These are phyloP conservation scores for Groenewaldozyma auringiensis DNA, from an alignment of 1,139 yeast genomes.

Conservation along the genomic window DNA sequence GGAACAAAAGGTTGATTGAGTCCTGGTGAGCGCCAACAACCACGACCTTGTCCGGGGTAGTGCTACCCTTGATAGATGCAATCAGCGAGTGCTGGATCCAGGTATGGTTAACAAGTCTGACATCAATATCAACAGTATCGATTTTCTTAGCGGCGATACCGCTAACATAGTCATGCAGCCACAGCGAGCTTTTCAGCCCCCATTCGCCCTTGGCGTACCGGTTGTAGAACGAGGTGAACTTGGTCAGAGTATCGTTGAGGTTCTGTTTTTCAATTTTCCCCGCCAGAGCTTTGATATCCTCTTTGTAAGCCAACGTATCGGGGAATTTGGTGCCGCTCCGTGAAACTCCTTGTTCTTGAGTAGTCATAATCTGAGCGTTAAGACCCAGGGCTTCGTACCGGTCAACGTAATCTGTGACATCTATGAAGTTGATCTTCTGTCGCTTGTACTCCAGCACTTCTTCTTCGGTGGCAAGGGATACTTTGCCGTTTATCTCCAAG, in stretches of 20 bases:
- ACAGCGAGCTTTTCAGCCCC: slow-evolving; percentile 66
- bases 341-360: background rate
- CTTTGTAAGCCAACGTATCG: slow-evolving; percentile 31
- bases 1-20: slow-evolving; percentile 67
- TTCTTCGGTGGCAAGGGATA: slow-evolving; percentile 48
- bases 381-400: slow-evolving; percentile 14
- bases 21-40: slow-evolving; percentile 90
- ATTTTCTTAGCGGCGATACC: slow-evolving; percentile 30
- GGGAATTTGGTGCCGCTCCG: slow-evolving; percentile 41
- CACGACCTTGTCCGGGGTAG: slow-evolving; percentile 40
- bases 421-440: slow-evolving; percentile 55
- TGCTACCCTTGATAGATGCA: slow-evolving; percentile 37
- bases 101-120: slow-evolving; percentile 40
- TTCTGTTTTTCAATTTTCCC: slow-evolving; percentile 38
- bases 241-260: slow-evolving; percentile 49
- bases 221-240: slow-evolving; percentile 66
- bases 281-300: slow-evolving; percentile 39
- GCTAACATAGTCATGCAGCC: slow-evolving; percentile 52
- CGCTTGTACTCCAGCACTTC: slow-evolving; percentile 51
- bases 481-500: too few relatives aligned
- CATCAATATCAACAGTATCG: slow-evolving; percentile 28
- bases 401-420: slow-evolving; percentile 47
- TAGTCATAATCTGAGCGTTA: background rate
- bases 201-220: slow-evolving; percentile 68
- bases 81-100: slow-evolving; percentile 57